Evolutionary conservation across 2,329 filamentous ascomycete species (phyloP).

Genomic region (Didymella pomorum): DNA sequence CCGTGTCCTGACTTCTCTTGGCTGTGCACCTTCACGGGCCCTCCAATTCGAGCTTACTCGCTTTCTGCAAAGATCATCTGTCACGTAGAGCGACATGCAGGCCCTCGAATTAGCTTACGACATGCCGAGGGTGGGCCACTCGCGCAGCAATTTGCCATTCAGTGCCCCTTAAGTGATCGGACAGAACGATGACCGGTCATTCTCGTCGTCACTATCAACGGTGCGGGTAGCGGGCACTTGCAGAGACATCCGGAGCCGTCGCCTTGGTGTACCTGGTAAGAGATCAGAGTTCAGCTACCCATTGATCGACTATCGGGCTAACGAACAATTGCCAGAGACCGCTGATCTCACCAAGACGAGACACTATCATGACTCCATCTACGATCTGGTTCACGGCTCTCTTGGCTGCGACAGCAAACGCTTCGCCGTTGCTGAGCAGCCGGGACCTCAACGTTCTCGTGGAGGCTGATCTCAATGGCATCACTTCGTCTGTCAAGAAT

Average conservation of each 20-base stretch:
- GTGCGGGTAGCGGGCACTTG: slow-evolving; percentile 20
- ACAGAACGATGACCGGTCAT: slow-evolving; percentile 12
- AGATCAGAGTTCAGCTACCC: slow-evolving; percentile 1
- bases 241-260: slow-evolving; percentile 7
- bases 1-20: slow-evolving; percentile 14
- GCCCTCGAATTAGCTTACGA: slow-evolving; percentile 5
- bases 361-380: slow-evolving; percentile 25
- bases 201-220: slow-evolving; percentile 12
- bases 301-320: slow-evolving; percentile 8
- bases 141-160: slow-evolving; percentile 17
- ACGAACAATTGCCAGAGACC: slow-evolving; percentile 1
- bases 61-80: slow-evolving; percentile 15
- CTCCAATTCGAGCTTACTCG: slow-evolving; percentile 9
- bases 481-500: slow-evolving; percentile 28
- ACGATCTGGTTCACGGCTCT: slow-evolving; percentile 34
- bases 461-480: slow-evolving; percentile 32
- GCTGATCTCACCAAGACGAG: slow-evolving; percentile 10
- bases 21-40: slow-evolving; percentile 11
- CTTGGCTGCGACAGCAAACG: slow-evolving; percentile 33
- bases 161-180: slow-evolving; percentile 17
- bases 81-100: slow-evolving; percentile 6
- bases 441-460: slow-evolving; percentile 20
- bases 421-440: slow-evolving; percentile 27
- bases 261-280: slow-evolving; percentile 14
- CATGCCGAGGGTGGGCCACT: slow-evolving; percentile 14